Evolutionary conservation across 306 rosid species (phyloP), one percentile per base, ranked within the genome.

Genomic region (Calophaca sinica): DNA sequence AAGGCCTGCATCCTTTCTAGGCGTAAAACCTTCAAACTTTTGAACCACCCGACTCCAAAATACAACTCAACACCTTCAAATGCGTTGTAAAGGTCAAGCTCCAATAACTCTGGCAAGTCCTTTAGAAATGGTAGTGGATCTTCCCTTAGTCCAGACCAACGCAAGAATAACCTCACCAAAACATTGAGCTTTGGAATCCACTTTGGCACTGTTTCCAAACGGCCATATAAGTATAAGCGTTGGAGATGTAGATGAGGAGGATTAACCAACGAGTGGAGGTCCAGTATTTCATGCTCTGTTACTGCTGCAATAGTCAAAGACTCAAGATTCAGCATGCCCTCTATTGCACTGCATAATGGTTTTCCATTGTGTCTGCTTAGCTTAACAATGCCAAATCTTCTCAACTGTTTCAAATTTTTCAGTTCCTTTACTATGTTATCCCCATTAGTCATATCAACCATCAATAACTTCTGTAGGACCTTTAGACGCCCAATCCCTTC

Each of bases 401-500:
- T 70, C 28, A 70, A 15, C 15, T 38, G 62, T 50, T 54, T 70
- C 51, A 70, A 38, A 6, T 2, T 70, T 5, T 33, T 26, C 52
- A 70, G 1, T 26, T 70, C 75, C 9, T 53, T 38, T 10, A 70
- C 51, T 26, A 70, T 2, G 36, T 1, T 6, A 10, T 33, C 75
- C 26, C 61, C 63, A 51, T 64, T 15, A 26, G 58, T 62, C 32
- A 32, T 45, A 33, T 75, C 65, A 7, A 75, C 54, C 15, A 2
- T 4, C 2, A 29, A 0, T 4, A 63, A 33, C 3, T 7, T 51
- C 11, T 63, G 72, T 11, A 75, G 32, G 6, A 11, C 44, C 20
- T 2, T 52, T 52, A 64, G n/a, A 39, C 46, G 31, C 20, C 79
- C 79, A 38, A 75, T n/a, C 65, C 54, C 64, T 5, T 64, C 52